phyloP scores from a whole-genome alignment of 2,329 filamentous ascomycete species.

The Berkeleyomyces basicola region DNA sequence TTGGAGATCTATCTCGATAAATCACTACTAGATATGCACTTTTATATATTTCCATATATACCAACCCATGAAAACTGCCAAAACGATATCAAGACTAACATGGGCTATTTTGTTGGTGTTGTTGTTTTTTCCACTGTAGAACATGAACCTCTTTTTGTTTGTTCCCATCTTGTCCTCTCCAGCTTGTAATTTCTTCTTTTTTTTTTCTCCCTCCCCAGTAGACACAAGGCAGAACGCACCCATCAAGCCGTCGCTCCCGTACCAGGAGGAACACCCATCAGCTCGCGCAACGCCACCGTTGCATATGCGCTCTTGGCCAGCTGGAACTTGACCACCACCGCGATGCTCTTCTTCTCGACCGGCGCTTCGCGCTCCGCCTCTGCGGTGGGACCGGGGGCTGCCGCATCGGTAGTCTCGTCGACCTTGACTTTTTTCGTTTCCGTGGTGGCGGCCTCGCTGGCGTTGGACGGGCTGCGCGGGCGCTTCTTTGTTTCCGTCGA shows the following conservation, averaged over 20 bases:
- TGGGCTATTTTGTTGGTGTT: no score
- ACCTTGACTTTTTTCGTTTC: conserved; percentile 19
- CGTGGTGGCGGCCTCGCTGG: conserved; percentile 13
- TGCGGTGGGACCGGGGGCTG: conserved; percentile 13
- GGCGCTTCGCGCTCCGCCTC: conserved; percentile 16
- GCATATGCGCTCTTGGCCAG: conserved; percentile 69
- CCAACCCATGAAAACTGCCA: background rate
- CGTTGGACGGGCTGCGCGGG: conserved; percentile 12
- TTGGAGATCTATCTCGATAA: background rate
- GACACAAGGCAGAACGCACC: background rate
- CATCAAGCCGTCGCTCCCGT: background rate
- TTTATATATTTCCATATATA: background rate
- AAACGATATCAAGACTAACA: no score
- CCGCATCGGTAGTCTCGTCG: conserved; percentile 14
- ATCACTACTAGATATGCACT: background rate
- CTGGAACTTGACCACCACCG: conserved; percentile 56
- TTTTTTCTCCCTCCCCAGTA: background rate
- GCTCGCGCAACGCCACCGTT: conserved; percentile 64
- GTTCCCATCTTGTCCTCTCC: background rate
- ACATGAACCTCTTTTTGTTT: background rate
- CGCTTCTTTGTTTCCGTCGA: conserved; percentile 9
- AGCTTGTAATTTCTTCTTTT: conserved; percentile 11
- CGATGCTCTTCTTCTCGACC: conserved; percentile 35
- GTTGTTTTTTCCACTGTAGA: no score
- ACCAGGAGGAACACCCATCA: conserved; percentile 37